Evolutionary conservation across 1,139 yeast species (phyloP).

Genomic region (Geotrichum bryndzae): DNA sequence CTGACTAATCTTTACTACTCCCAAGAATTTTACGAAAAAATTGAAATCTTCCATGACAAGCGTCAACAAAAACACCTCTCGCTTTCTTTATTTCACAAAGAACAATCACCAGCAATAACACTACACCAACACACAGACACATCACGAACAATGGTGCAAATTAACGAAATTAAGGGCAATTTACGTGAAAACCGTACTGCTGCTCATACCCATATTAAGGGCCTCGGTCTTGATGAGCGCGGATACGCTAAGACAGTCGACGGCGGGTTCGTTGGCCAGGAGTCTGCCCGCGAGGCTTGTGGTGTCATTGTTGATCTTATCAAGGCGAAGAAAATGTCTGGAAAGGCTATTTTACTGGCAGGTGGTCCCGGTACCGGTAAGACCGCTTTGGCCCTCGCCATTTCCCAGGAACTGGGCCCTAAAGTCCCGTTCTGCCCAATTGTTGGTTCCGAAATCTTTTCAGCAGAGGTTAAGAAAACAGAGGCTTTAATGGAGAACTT

Average conservation of each 20-base stretch:
- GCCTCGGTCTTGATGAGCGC: slow-evolving; percentile 85
- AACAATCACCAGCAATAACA: neutral
- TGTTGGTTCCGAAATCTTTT: slow-evolving; percentile 89
- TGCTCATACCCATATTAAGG: slow-evolving; percentile 95
- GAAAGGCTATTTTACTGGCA: slow-evolving; percentile 90
- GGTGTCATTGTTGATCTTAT: slow-evolving; percentile 92
- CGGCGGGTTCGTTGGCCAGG: slow-evolving; percentile 95
- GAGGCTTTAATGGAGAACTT: slow-evolving; percentile 97
- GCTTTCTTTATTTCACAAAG: neutral
- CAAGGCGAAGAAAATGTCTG: slow-evolving; percentile 89
- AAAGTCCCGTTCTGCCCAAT: slow-evolving; percentile 98
- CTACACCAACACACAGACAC: neutral
- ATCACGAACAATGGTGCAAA: slow-evolving; percentile 57
- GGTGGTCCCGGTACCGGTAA: slow-evolving; percentile 99
- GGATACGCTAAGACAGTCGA: slow-evolving; percentile 82
- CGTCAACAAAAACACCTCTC: neutral
- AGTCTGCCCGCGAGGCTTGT: slow-evolving; percentile 93
- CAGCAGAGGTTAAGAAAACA: slow-evolving; percentile 97
- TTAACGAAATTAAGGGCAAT: slow-evolving; percentile 71
- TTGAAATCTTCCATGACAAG: neutral
- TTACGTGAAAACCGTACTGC: slow-evolving; percentile 75
- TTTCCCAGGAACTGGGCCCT: slow-evolving; percentile 95
- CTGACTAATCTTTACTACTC: neutral
- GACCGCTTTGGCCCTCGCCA: slow-evolving; percentile 92
- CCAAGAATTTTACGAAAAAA: neutral